A percentile compares a stretch with the other conserved stretches of the same genome.
Conservation (phyloP, 2,329 filamentous ascomycete species). For the Ophiostoma ulmi region DNA sequence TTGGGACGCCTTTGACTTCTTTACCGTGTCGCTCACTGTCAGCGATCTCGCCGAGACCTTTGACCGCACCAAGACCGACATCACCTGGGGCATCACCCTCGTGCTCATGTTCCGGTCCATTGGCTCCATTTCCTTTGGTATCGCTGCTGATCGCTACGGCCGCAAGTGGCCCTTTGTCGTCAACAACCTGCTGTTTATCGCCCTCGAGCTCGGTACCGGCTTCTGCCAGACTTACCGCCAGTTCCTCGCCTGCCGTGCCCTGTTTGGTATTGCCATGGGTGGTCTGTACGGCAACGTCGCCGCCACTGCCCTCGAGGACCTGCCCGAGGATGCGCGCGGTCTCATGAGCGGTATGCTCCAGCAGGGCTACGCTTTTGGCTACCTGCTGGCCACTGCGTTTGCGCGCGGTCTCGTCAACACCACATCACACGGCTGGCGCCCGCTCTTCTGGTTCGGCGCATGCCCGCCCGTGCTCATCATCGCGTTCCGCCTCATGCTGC, state of each 20-base stretch:
- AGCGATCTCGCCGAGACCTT: conserved; percentile 58
- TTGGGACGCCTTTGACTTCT: conserved; percentile 46
- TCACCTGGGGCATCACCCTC: conserved; percentile 70
- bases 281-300: conserved; percentile 75
- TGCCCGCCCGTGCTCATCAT: conserved; percentile 53
- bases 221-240: conserved; percentile 66
- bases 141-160: conserved; percentile 73
- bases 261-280: conserved; percentile 77
- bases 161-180: conserved; percentile 79
- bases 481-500: conserved; percentile 27
- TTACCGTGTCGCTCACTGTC: conserved; percentile 73
- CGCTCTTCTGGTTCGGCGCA: conserved; percentile 67
- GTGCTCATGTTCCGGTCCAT: conserved; percentile 69
- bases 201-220: conserved; percentile 64
- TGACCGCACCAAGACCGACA: conserved; percentile 53
- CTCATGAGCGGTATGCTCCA: conserved; percentile 79
- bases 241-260: conserved; percentile 66
- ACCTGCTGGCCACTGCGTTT: conserved; percentile 29
- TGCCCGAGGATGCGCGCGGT: conserved; percentile 59
- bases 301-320: conserved; percentile 66
- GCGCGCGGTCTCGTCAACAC: conserved; percentile 55
- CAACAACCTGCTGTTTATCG: conserved; percentile 62
- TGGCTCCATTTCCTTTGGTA: conserved; percentile 69
- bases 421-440: conserved; percentile 62
- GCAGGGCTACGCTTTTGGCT: conserved; percentile 58